Base-by-base conservation (phyloP, 352 stramenopile species). In the Sclerospora graminicola region DNA sequence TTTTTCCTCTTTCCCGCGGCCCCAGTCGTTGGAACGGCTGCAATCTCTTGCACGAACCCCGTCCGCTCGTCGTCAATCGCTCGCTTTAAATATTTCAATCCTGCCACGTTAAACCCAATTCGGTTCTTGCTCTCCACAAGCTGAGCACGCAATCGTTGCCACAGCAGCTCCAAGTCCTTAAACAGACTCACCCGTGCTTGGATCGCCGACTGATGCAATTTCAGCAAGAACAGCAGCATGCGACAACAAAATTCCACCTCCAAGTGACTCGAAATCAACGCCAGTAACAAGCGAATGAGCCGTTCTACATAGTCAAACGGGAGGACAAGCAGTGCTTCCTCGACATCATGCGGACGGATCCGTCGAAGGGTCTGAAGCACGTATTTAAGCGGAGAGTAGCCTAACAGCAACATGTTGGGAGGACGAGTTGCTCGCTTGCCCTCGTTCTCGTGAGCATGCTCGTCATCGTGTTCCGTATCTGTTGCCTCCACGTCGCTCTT, bases 241-340 rank as follows among this genome's bases (percentile, higher is more conserved):
- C 78, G 66, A 63, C 75, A 88, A 63, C 87, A 97, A 38, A 97
- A 82, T 52, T 98, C 95, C 23, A 98, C 77, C 30, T 95, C 91
- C 43, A 95, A 58, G 50, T 88, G 76, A 49, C 61, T 67, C 40
- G 76, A 85, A 39, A 91, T 89, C 16, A 97, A 68, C 53, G 95
- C 54, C 33, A 96, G 78, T 15, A 98, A 66, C 58, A 97, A 88
- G 41, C 82, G 74, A 39, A 98, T 85, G 31, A 98, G 57, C 32
- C 89, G 74, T 57, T 98, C 81, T 10, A 98, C 84, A 65, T 97
- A 89, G 52, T 95, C 87, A 30, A 99, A 88, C n/a, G 97, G 91
- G 26, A 99, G 68, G 40, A 99, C 82, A 40, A 99, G 84, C 29
- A 99, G 65, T 24, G 93, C 94, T 51, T 98, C 90, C 60, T 99